Evolutionary conservation across 2,329 filamentous ascomycete species (phyloP), one percentile per base, ranked within the genome.

Genomic region (Colletotrichum kahawae): DNA sequence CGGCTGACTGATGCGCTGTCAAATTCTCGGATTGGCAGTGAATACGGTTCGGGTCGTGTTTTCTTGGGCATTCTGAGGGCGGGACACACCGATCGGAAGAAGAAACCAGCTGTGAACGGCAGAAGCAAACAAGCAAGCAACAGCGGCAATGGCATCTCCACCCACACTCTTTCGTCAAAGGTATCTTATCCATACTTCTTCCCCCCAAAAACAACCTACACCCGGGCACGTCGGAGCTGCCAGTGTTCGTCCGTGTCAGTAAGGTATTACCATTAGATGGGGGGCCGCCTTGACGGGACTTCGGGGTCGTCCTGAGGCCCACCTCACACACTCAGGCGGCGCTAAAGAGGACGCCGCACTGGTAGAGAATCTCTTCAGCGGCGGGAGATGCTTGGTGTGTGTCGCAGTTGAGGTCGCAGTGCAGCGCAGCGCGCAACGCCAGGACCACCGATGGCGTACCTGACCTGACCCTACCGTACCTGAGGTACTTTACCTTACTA

Each of bases 181-280:
- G 31, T 12, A 33, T 10, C 31, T 12, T 33, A 12, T 8, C 43
- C 43, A n/a, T 51, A 13, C n/a, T 51, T 21, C n/a, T 51, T 4
- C n/a, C 43, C 43, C 43, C 43, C 1, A 48, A 48, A 51, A 51
- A 51, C 43, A 51, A 51, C n/a, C 54, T 57, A 13, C 54, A 57
- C 54, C 54, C 60, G 34, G 24, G 60, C 60, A 63, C 14, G 36
- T 63, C 21, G 57, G 64, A 57, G 31, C 56, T 75, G 68, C 24
- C 72, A 75, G 38, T 67, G 62, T 57, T 67, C 33, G 62, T 67
- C 69, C 69, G 68, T 72, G 64, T 68, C 48, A 60, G 57, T 54
- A 9, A 18, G 21, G 43, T 51, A 21, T 51, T 51, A n/a, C 14
- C 48, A 48, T 29, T 70, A 69, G 68, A 59, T n/a, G 16, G 33